These are phyloP conservation scores for Aspergillus costaricaensis DNA, from an alignment of 2,329 filamentous ascomycete genomes.

Conservation along the genomic window DNA sequence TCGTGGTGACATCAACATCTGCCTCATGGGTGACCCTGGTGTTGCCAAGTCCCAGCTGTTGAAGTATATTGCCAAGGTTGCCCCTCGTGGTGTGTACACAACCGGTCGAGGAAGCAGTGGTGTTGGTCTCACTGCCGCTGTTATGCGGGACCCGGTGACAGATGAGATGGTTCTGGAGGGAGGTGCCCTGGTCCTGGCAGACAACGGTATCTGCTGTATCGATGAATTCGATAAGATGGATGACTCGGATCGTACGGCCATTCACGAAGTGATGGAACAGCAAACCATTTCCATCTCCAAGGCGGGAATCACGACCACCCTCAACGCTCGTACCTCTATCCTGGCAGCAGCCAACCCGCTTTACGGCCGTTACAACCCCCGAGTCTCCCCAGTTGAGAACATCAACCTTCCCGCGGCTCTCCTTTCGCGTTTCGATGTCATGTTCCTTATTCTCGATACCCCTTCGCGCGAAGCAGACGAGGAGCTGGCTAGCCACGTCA, in stretches of 20 bases:
- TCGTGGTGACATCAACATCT: constrained; percentile 97
- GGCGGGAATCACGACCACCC: constrained; percentile 92
- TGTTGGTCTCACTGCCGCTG: constrained; percentile 78
- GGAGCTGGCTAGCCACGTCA: constrained; percentile 91
- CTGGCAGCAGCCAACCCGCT: constrained; percentile 95
- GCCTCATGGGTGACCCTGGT: constrained; percentile 98
- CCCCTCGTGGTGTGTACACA: constrained; percentile 85
- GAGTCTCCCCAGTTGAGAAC: constrained; percentile 95
- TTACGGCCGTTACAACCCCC: constrained; percentile 97
- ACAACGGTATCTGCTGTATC: constrained; percentile 81
- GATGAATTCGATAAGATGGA: constrained; percentile 89
- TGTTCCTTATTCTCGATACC: constrained; percentile 95
- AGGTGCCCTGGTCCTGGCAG: constrained; percentile 74
- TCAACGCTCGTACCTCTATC: constrained; percentile 95
- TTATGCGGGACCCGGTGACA: constrained; percentile 77
- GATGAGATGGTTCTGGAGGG: constrained; percentile 79
- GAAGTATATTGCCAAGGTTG: constrained; percentile 98
- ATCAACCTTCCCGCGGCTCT: constrained; percentile 98
- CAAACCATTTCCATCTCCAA: constrained; percentile 84
- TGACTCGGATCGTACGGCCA: constrained; percentile 73
- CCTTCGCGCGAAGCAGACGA: constrained; percentile 87
- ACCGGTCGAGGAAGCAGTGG: constrained; percentile 80
- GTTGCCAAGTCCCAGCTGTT: constrained; percentile 98
- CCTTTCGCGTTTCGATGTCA: constrained; percentile 92
- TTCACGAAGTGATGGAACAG: constrained; percentile 87